A percentile compares a stretch with the other conserved stretches of the same genome.
phyloP scores from a whole-genome alignment of 257 asterid genomes.

The Solanum clarkiae region DNA sequence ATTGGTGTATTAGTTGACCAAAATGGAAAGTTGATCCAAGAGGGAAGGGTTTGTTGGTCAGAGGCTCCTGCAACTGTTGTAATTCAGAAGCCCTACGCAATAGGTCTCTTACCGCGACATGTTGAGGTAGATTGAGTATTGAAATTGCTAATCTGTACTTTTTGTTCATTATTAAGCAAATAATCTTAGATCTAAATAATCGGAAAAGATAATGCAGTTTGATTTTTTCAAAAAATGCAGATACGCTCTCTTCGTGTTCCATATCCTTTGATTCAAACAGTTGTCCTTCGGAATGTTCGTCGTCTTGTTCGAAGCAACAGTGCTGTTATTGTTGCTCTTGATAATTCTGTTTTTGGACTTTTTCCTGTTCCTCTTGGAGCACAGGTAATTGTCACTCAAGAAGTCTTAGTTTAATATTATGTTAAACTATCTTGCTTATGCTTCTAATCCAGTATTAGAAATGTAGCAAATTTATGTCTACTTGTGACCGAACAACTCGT shows the following conservation, averaged over 20 bases:
- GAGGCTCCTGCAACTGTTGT: slow-evolving; percentile 82
- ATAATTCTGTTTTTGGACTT: slow-evolving; percentile 76
- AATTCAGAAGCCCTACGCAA: slow-evolving; percentile 75
- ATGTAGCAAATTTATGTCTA: background rate
- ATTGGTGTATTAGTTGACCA: slow-evolving; percentile 97
- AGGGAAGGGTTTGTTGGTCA: slow-evolving; percentile 97
- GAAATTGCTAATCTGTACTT: background rate
- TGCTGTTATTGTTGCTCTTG: slow-evolving; percentile 58
- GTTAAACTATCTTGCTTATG: background rate
- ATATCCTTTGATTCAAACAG: slow-evolving; percentile 87
- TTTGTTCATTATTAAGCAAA: background rate
- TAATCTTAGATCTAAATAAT: background rate
- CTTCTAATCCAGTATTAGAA: background rate
- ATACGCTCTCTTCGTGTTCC: slow-evolving; percentile 91
- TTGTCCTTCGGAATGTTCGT: slow-evolving; percentile 83
- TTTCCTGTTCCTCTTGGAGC: slow-evolving; percentile 99
- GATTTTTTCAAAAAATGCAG: slow-evolving; percentile 29
- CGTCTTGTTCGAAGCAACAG: slow-evolving; percentile 58
- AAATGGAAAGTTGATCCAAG: slow-evolving; percentile 96
- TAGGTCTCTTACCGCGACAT: slow-evolving; percentile 90
- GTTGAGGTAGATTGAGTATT: slow-evolving; percentile 57
- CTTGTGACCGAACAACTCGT: background rate
- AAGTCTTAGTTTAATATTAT: background rate
- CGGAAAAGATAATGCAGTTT: slow-evolving; percentile 8
- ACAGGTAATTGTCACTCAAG: slow-evolving; percentile 48